Base-by-base conservation (phyloP, 495 filamentous ascomycete species). In the Jackrogersella multiformis region DNA sequence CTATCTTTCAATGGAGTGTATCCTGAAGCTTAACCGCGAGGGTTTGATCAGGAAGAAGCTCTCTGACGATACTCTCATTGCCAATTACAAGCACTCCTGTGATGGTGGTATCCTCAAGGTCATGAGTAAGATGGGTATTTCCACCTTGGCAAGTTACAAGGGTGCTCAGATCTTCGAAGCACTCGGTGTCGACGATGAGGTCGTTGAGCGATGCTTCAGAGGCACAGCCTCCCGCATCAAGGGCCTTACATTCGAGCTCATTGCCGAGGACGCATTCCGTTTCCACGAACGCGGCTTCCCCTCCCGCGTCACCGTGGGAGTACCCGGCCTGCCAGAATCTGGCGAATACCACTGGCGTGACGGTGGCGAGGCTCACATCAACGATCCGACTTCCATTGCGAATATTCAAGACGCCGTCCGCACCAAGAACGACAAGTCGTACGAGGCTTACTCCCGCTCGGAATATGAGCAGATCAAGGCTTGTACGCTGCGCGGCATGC, bases 121-220 rank as follows among this genome's bases (percentile, higher is more conserved):
- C 74, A 99, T 99, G 95, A 97, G 92, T 80, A 99, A 99, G 84
- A 99, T 99, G 95, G 95, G 95, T 80, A 99, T 99, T 70, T 99
- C 95, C 9, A 99, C 95, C 44, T 82, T 99, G 42, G 92, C 95
- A 76, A 96, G 92, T 70, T 99, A 99, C 84, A 99, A 99, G 83
- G 95, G 95, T 76, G 95, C 95, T 55, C 95, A 99, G 81, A 99
- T 99, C 68, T 99, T 98, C 67, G 95, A 99, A 76, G 95, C 96
- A n/a, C 89, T 99, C 42, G 95, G 95, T 78, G 89, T 99, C 28
- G 95, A 98, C 73, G 94, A 97, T 75, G 86, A 85, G 9, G 95
- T 99, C 54, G 94, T 99, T 52, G 94, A 99, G 76, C 89, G 92
- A 55, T 98, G 95, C 81, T 99, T 99, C 78, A 89, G 90, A 64